Evolutionary conservation across 495 filamentous ascomycete genomes (phyloP).

Genomic region (Podospora comata): DNA sequence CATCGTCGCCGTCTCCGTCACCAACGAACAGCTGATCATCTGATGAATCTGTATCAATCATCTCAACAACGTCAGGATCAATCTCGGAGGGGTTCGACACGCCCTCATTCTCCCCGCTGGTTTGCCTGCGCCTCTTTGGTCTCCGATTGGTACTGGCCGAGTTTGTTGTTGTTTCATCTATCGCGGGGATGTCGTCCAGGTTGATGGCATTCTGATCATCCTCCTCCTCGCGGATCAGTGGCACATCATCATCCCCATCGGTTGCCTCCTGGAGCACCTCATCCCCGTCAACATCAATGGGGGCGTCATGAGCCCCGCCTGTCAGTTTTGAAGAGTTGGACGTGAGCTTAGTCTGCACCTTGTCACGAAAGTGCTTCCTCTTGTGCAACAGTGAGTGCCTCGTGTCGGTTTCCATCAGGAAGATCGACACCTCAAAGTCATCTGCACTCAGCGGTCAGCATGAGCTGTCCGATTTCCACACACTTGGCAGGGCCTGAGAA

Average conservation of each 20-base stretch:
- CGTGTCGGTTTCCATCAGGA: constrained; percentile 83
- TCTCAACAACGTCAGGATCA: constrained; percentile 24
- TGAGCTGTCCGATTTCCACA: background rate
- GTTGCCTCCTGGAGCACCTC: constrained; percentile 24
- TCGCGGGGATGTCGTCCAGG: constrained; percentile 45
- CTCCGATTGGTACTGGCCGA: constrained; percentile 32
- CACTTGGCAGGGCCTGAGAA: background rate
- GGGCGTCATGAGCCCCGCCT: constrained; percentile 47
- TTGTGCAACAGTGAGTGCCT: constrained; percentile 85
- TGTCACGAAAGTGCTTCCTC: constrained; percentile 66
- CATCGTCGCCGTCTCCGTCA: constrained; percentile 20
- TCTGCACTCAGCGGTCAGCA: constrained; percentile 49
- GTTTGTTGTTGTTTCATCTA: constrained; percentile 34
- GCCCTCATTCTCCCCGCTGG: constrained; percentile 22
- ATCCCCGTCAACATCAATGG: constrained; percentile 43
- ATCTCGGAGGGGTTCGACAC: constrained; percentile 27
- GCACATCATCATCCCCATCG: constrained; percentile 42
- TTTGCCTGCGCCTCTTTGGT: constrained; percentile 27
- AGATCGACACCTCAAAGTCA: constrained; percentile 92
- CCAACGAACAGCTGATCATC: constrained; percentile 38
- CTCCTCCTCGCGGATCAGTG: constrained; percentile 37
- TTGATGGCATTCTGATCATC: constrained; percentile 37
- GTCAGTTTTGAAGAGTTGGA: constrained; percentile 59
- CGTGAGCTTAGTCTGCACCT: constrained; percentile 48
- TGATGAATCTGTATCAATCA: constrained; percentile 22